phyloP scores from a whole-genome alignment of 176 grass and related monocot genomes.

The Lolium perenne region DNA sequence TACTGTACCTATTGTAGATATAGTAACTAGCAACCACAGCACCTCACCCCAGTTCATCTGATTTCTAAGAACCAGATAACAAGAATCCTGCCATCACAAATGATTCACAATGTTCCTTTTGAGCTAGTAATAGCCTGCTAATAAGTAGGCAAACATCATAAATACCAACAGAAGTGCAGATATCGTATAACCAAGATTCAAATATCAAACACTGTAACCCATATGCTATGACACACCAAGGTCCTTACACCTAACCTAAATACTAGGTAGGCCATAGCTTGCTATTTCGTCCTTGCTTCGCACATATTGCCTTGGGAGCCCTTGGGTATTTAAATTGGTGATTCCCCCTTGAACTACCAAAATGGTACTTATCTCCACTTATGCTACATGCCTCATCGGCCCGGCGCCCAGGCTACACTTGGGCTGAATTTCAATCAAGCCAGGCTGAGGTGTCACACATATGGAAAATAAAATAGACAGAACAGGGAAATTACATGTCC shows the following conservation, averaged over 20 bases:
- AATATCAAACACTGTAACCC: neutral
- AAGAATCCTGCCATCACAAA: constrained; percentile 2
- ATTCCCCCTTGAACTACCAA: no score
- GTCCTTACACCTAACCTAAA: neutral
- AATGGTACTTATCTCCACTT: neutral
- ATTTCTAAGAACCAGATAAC: neutral
- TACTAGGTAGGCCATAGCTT: neutral
- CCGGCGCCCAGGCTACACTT: no score
- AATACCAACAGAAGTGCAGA: constrained; percentile 14
- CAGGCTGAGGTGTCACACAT: neutral
- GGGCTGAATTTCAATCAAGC: no score
- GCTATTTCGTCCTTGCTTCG: no score
- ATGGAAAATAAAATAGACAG: neutral
- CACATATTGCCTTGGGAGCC: no score
- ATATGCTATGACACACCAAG: neutral
- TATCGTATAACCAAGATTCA: constrained; percentile 6
- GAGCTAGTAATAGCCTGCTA: neutral
- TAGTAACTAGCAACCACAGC: neutral
- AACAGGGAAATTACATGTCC: no score
- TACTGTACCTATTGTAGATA: neutral
- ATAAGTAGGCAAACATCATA: neutral
- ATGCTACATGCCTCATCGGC: neutral
- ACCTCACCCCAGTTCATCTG: neutral
- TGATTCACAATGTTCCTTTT: neutral
- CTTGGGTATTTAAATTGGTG: no score